Evolutionary conservation across 2,329 filamentous ascomycete species (phyloP).

Genomic region (Aspergillus vadensis): DNA sequence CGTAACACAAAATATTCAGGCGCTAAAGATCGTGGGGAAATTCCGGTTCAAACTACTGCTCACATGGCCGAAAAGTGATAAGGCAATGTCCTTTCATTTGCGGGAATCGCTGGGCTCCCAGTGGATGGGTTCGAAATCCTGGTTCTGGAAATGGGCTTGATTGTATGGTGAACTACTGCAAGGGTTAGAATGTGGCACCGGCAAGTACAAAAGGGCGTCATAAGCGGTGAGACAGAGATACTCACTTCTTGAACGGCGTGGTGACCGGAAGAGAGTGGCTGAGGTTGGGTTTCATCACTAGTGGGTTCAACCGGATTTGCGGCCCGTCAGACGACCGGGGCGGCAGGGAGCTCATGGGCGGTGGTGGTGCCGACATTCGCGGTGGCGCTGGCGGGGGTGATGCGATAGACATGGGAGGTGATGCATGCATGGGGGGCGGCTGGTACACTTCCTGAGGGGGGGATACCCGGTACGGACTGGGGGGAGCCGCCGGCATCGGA

Average conservation of each 20-base stretch:
- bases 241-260: slow-evolving; percentile 47
- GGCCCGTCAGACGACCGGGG: slow-evolving; percentile 40
- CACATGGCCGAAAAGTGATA: not conserved
- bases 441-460: slow-evolving; percentile 40
- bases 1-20: slow-evolving; percentile 3
- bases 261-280: slow-evolving; percentile 45
- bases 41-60: not conserved
- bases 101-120: slow-evolving; percentile 46
- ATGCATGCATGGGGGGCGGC: slow-evolving; percentile 31
- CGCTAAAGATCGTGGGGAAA: slow-evolving; percentile 3
- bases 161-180: slow-evolving; percentile 45
- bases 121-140: slow-evolving; percentile 49
- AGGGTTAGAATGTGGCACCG: slow-evolving; percentile 3
- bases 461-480: slow-evolving; percentile 35
- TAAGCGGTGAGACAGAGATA: not conserved
- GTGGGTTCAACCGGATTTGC: slow-evolving; percentile 45
- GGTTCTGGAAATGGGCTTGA: slow-evolving; percentile 50
- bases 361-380: slow-evolving; percentile 31
- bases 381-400: slow-evolving; percentile 30
- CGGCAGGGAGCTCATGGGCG: slow-evolving; percentile 37
- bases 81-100: slow-evolving; percentile 22
- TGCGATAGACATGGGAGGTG: slow-evolving; percentile 28
- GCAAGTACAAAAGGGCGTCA: not conserved
- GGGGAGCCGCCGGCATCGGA: slow-evolving; percentile 32
- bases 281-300: slow-evolving; percentile 44